These are phyloP conservation scores for Quercus variabilis DNA, from an alignment of 306 rosid genomes.

Conservation along the genomic window DNA sequence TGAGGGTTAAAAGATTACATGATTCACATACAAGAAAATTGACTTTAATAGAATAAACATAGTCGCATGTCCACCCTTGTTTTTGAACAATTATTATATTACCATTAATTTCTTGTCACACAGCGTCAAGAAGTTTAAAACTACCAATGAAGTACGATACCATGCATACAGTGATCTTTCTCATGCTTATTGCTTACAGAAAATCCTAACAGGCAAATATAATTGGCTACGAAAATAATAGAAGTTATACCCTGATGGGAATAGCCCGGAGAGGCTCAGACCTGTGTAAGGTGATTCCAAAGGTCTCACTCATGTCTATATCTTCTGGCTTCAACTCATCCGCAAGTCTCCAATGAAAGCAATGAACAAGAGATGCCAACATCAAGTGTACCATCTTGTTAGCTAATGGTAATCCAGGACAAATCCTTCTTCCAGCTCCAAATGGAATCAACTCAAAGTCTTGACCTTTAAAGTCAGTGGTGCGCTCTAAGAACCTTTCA, in stretches of 20 bases:
- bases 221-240: neutral
- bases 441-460: conserved; percentile 22
- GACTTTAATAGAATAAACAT: too few relatives aligned
- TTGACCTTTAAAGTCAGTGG: conserved; percentile 3
- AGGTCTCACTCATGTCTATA: neutral
- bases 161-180: too few relatives aligned
- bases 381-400: neutral
- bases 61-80: too few relatives aligned
- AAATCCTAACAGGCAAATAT: too few relatives aligned
- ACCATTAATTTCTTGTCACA: too few relatives aligned
- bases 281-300: neutral
- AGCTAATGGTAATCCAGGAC: conserved; percentile 20
- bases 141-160: too few relatives aligned
- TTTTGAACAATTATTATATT: too few relatives aligned
- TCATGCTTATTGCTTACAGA: too few relatives aligned
- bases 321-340: neutral
- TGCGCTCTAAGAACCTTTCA: conserved; percentile 14
- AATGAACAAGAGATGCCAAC: conserved; percentile 14
- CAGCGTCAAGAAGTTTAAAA: too few relatives aligned
- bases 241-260: neutral
- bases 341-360: conserved; percentile 15
- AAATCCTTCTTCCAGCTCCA: conserved; percentile 26
- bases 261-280: neutral
- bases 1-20: too few relatives aligned
- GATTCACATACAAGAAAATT: too few relatives aligned